Percentiles rank a stretch among this genome's conserved stretches.
Evolutionary conservation across 768 basidiomycete species (phyloP).

Genomic region (Psilocybe tampanensis): DNA sequence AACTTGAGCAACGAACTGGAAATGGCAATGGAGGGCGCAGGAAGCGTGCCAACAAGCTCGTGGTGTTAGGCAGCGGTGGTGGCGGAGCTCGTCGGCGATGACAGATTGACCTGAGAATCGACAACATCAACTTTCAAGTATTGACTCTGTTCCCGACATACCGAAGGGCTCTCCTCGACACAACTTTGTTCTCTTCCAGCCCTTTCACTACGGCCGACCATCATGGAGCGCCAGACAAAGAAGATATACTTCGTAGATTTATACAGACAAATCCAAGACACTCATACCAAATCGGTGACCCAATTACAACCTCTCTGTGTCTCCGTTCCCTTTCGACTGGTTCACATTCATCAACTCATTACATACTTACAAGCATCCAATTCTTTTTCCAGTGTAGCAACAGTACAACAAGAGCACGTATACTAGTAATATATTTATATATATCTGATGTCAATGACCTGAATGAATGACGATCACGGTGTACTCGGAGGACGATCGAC

Average conservation of each 20-base stretch:
- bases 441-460: not conserved
- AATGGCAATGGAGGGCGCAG: constrained; percentile 50
- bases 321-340: not conserved
- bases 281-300: not conserved
- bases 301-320: not conserved
- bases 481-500: not conserved
- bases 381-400: constrained; percentile 27
- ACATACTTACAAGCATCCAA: constrained; percentile 15
- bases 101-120: not conserved
- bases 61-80: constrained; percentile 71
- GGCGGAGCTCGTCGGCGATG: constrained; percentile 57
- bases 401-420: constrained; percentile 22
- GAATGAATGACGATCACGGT: not conserved
- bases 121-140: not conserved
- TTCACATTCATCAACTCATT: not conserved
- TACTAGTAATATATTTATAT: constrained; percentile 18
- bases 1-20: constrained; percentile 54
- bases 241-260: constrained; percentile 3
- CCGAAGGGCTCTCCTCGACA: not conserved
- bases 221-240: not conserved
- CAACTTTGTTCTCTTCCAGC: not conserved
- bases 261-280: not conserved
- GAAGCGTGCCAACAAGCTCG: constrained; percentile 63
- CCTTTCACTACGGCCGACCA: not conserved
- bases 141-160: not conserved